Evolutionary conservation across 176 grass and related monocot genomes (phyloP).

Genomic region (Aegilops umbellulata): DNA sequence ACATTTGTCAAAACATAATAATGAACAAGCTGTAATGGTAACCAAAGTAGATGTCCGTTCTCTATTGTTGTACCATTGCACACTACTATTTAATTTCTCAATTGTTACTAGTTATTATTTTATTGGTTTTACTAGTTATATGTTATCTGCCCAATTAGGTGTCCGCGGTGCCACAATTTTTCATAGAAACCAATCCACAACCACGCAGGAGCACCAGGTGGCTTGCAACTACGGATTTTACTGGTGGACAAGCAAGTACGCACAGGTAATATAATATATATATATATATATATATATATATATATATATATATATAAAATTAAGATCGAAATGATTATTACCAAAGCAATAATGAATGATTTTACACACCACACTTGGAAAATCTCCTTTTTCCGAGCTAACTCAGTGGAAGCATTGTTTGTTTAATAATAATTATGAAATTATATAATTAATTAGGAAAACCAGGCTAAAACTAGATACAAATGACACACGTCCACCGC

Average conservation of each 20-base stretch:
- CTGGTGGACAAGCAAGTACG: neutral
- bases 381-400: no score
- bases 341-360: neutral
- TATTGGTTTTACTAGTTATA: neutral
- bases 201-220: neutral
- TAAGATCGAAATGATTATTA: neutral
- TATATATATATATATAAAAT: neutral
- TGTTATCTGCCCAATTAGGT: constrained; percentile 30
- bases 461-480: no score
- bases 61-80: neutral
- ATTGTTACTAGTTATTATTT: neutral
- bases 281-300: neutral
- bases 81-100: neutral
- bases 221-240: neutral
- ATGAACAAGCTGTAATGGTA: no score
- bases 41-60: neutral
- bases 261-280: neutral
- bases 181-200: constrained; percentile 40
- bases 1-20: neutral
- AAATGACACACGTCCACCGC: no score
- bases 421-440: no score
- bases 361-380: neutral
- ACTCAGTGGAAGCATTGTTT: no score
- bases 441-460: no score
- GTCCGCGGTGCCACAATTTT: constrained; percentile 45